Evolutionary conservation across 768 basidiomycete species (phyloP).

Genomic region (Flagelloscypha sp.): DNA sequence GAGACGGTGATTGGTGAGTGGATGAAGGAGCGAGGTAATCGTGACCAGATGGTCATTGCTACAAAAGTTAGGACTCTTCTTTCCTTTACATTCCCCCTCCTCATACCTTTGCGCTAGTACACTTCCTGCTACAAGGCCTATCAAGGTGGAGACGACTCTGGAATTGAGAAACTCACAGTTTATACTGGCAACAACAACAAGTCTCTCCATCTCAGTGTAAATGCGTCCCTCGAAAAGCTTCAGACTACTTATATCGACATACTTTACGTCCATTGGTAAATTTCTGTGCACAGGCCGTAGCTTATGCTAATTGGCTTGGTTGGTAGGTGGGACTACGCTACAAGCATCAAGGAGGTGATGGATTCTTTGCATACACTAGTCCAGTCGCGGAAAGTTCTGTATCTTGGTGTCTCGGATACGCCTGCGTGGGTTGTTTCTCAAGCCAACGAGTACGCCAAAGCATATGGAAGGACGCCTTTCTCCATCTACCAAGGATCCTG

Average conservation of each 20-base stretch:
- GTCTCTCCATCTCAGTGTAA: constrained; percentile 25
- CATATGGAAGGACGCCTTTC: constrained; percentile 32
- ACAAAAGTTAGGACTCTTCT: constrained; percentile 25
- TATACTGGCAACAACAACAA: constrained; percentile 33
- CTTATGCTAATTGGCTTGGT: too few species aligned
- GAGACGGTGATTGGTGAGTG: constrained; percentile 49
- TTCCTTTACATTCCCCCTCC: neutral
- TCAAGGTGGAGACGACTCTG: constrained; percentile 2
- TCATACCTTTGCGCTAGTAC: constrained; percentile 11
- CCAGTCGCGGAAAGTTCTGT: constrained; percentile 34
- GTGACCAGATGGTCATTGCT: constrained; percentile 42
- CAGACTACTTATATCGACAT: constrained; percentile 36
- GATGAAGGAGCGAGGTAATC: constrained; percentile 34
- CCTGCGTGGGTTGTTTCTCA: constrained; percentile 31
- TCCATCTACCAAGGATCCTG: constrained; percentile 30
- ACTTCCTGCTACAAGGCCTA: constrained; percentile 13
- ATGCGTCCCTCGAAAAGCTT: constrained; percentile 32
- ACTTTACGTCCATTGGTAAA: constrained; percentile 33
- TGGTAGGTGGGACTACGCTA: constrained; percentile 35
- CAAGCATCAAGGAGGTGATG: constrained; percentile 41
- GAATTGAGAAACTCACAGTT: constrained; percentile 8
- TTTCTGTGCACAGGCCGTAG: too few species aligned
- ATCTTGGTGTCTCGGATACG: constrained; percentile 21
- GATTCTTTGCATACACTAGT: constrained; percentile 37
- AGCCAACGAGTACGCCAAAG: constrained; percentile 28